phyloP scores from a whole-genome alignment of 2,329 filamentous ascomycete genomes.

The Dactylellina cionopaga region DNA sequence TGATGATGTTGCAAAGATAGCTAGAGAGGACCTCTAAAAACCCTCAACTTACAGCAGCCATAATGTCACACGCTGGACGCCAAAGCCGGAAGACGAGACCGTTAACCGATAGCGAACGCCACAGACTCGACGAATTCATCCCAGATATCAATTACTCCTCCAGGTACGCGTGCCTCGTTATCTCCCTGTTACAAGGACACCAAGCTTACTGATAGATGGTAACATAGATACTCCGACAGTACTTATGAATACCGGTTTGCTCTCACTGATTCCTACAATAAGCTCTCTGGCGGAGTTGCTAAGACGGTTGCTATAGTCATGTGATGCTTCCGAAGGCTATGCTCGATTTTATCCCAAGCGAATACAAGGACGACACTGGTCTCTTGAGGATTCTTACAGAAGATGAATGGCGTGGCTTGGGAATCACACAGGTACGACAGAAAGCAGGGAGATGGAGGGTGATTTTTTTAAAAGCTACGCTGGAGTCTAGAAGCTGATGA shows the following conservation, averaged over 20 bases:
- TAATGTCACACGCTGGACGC: conserved; percentile 34
- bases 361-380: conserved; percentile 86
- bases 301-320: conserved; percentile 65
- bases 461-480: conserved; percentile 11
- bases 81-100: conserved; percentile 75
- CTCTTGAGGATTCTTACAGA: conserved; percentile 97
- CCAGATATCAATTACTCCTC: conserved; percentile 96
- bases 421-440: conserved; percentile 86
- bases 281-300: not conserved
- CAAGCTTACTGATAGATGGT: not conserved
- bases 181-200: no score
- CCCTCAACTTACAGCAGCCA: not conserved
- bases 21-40: no score
- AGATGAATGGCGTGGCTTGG: conserved; percentile 95
- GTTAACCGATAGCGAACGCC: conserved; percentile 81
- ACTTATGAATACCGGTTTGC: conserved; percentile 84
- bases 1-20: no score
- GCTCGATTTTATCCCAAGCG: conserved; percentile 94
- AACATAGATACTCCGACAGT: conserved; percentile 83
- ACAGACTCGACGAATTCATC: conserved; percentile 87
- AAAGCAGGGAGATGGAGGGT: not conserved
- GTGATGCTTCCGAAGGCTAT: conserved; percentile 97
- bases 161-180: conserved; percentile 67
- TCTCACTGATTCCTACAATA: not conserved
- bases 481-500: conserved; percentile 45